phyloP scores from a whole-genome alignment of 148 eudicot genomes.

The Oxyria digyna region DNA sequence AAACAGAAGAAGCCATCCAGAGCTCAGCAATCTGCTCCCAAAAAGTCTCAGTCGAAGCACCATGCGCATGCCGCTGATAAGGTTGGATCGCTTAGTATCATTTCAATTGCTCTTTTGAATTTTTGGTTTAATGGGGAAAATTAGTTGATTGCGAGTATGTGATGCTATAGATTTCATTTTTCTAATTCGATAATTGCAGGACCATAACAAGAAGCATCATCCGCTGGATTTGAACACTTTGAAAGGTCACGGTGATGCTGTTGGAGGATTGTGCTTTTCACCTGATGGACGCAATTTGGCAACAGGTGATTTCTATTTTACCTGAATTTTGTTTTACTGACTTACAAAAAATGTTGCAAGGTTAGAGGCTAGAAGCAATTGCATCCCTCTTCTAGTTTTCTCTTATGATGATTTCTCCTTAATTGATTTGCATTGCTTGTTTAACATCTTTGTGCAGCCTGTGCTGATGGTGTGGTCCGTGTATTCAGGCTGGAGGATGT shows the following conservation, averaged over 20 bases:
- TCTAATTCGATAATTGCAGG: constrained; percentile 31
- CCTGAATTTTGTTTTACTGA: neutral
- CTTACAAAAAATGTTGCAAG: neutral
- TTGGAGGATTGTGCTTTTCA: constrained; percentile 68
- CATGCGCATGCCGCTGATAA: constrained; percentile 61
- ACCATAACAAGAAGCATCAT: constrained; percentile 76
- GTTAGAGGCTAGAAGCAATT: neutral
- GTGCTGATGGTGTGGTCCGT: constrained; percentile 87
- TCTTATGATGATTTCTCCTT: too few species aligned
- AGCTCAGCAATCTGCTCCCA: constrained; percentile 23
- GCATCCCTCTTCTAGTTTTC: neutral
- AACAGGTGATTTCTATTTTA: constrained; percentile 45
- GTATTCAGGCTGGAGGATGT: constrained; percentile 87
- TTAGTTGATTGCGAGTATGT: neutral
- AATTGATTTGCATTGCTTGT: neutral
- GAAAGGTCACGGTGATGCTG: constrained; percentile 89
- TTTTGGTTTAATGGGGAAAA: neutral
- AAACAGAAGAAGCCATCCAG: constrained; percentile 22
- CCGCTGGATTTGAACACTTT: constrained; percentile 88
- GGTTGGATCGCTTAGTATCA: constrained; percentile 15
- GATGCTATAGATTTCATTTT: neutral
- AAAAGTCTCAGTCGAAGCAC: constrained; percentile 53
- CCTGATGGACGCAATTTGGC: constrained; percentile 67
- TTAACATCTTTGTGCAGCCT: constrained; percentile 43
- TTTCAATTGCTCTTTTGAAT: neutral